Base-by-base conservation (phyloP, 352 stramenopile genomes). In the Globisporangium rhizosaccharum region DNA sequence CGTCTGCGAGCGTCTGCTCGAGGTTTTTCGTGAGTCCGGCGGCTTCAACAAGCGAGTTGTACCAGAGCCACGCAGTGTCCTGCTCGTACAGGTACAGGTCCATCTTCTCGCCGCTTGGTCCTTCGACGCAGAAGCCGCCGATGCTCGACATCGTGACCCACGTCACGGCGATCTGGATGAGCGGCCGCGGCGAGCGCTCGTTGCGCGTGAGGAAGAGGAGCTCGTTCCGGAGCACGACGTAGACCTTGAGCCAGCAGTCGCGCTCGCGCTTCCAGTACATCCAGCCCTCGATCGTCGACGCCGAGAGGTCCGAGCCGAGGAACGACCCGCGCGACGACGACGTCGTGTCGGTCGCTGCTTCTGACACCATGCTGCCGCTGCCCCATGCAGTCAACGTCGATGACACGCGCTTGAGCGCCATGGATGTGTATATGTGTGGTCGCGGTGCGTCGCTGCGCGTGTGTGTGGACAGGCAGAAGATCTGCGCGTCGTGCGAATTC, bases 181-280 rank as follows among this genome's bases (percentile, higher is more conserved):
- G 58, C 30, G 79, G 77, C n/a, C 52, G 66, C 56, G 44, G 61
- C n/a, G 57, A 23, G 8, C 60, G 49, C 65, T 53, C 67, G 59
- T 76, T 72, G 39, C 80, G 79, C 51, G 79, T 73, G 54, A 91
- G 75, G 73, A 77, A 91, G 47, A 91, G 58, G 53, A 87, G 65
- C 63, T 91, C 73, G 60, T 87, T 79, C 44, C 72, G 72, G 56
- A 89, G 66, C 48, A 86, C 76, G 51, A 73, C 79, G 65, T 76
- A 89, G 53, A 91, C 82, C 65, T 91, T 91, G 57, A 84, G 77
- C 82, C 82, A 91, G 69, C 73, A 86, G 56, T 79, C 67, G 45
- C 50, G 53, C 53, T 78, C 75, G 54, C 72, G 79, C 47, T 79
- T 79, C 82, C 82, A 91, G 71, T 89, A 91, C 72, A 89, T 86